phyloP scores from a whole-genome alignment of 176 grass and related monocot genomes.

The Oryza australiensis region DNA sequence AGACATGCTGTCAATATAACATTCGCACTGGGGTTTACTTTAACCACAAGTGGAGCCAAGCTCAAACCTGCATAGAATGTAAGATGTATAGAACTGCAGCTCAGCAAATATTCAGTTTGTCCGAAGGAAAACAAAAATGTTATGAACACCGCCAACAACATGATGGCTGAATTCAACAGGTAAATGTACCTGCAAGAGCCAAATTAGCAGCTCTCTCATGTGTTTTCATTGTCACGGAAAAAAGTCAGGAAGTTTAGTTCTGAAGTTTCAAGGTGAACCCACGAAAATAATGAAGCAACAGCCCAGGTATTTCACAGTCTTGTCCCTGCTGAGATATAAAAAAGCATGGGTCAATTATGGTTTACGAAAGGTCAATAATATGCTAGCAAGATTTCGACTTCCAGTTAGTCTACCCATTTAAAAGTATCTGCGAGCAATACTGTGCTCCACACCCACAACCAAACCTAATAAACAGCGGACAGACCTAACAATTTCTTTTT shows the following conservation, averaged over 20 bases:
- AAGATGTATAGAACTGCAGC: not conserved
- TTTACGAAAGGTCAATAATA: not conserved
- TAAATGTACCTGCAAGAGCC: conserved; percentile 69
- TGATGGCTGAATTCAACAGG: not conserved
- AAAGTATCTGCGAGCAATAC: not conserved
- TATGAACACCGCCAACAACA: not conserved
- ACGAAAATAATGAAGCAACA: not conserved
- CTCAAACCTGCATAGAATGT: conserved; percentile 58
- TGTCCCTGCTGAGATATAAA: not conserved
- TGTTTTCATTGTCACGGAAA: conserved; percentile 51
- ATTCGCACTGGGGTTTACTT: conserved; percentile 86
- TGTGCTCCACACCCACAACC: not conserved
- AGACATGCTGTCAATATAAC: conserved; percentile 96
- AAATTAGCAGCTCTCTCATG: conserved; percentile 69
- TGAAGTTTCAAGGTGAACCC: not conserved
- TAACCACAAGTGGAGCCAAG: conserved; percentile 79
- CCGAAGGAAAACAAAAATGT: not conserved
- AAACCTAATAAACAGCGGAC: not conserved
- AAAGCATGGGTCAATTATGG: not conserved
- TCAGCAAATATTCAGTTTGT: not conserved
- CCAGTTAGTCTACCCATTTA: not conserved
- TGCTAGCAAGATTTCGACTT: not conserved
- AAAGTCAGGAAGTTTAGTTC: not conserved
- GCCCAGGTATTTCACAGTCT: not conserved
- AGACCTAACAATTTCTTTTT: not conserved